phyloP scores from a whole-genome alignment of 2,329 filamentous ascomycete species.

The Stagonosporopsis vannaccii region DNA sequence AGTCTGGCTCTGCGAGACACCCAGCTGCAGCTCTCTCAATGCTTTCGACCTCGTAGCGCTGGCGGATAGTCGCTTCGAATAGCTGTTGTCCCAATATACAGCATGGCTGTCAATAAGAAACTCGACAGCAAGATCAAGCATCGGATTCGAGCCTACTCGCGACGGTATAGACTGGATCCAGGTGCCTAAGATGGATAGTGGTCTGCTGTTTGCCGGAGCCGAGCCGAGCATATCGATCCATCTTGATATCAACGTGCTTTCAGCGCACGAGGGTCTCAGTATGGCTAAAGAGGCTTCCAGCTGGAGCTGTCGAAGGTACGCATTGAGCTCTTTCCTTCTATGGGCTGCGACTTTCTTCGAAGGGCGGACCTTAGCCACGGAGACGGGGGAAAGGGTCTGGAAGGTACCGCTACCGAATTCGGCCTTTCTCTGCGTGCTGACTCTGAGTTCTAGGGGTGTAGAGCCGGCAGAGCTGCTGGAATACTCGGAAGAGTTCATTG shows the following conservation, averaged over 20 bases:
- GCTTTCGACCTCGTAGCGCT: constrained; percentile 35
- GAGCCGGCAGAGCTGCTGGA: background rate
- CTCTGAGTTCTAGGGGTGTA: constrained; percentile 21
- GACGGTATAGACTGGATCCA: constrained; percentile 41
- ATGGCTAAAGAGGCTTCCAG: constrained; percentile 8
- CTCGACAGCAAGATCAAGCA: constrained; percentile 40
- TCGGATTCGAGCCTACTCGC: constrained; percentile 32
- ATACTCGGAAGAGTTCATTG: constrained; percentile 11
- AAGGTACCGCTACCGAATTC: constrained; percentile 37
- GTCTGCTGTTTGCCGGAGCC: constrained; percentile 20
- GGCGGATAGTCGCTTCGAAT: constrained; percentile 30
- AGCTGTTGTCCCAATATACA: constrained; percentile 28
- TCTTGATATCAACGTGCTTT: constrained; percentile 30
- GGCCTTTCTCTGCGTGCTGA: constrained; percentile 29
- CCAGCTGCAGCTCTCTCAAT: constrained; percentile 33
- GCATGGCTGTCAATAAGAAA: constrained; percentile 35
- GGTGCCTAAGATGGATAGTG: constrained; percentile 36
- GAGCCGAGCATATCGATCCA: constrained; percentile 35
- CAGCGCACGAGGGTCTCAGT: constrained; percentile 24
- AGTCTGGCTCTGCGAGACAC: constrained; percentile 19
- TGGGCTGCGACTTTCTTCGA: constrained; percentile 23
- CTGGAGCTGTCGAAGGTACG: constrained; percentile 24
- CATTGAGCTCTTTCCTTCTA: constrained; percentile 26
- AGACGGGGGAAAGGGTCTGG: constrained; percentile 30
- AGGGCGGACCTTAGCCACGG: constrained; percentile 17